phyloP scores from a whole-genome alignment of 2,329 filamentous ascomycete genomes.

The Aspergillus caelatus region DNA sequence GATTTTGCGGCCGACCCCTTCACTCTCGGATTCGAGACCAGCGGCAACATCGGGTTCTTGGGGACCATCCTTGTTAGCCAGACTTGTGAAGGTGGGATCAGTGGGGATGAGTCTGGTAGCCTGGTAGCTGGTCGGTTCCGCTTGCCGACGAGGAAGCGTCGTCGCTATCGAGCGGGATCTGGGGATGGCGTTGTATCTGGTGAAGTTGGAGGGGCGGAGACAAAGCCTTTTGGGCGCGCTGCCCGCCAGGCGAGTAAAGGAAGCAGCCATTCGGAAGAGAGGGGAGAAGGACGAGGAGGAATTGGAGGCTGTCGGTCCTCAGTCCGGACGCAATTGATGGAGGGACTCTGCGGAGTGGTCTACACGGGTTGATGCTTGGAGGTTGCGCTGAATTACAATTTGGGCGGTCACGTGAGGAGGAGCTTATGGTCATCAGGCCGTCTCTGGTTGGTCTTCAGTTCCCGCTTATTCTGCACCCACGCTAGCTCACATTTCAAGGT shows the following conservation, averaged over 20 bases:
- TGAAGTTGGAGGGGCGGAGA: conserved; percentile 54
- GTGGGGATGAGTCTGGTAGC: conserved; percentile 60
- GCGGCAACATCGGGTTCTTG: conserved; percentile 46
- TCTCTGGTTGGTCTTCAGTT: conserved; percentile 33
- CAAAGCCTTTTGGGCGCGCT: conserved; percentile 63
- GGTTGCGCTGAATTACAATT: conserved; percentile 39
- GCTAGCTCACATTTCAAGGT: not conserved
- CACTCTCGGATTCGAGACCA: conserved; percentile 49
- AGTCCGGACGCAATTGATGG: conserved; percentile 42
- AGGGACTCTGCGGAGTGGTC: conserved; percentile 34
- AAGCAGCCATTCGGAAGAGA: conserved; percentile 58
- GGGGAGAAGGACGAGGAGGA: conserved; percentile 23
- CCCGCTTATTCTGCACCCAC: conserved; percentile 22
- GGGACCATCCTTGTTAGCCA: conserved; percentile 46
- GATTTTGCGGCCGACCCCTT: conserved; percentile 71
- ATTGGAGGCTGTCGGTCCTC: conserved; percentile 34
- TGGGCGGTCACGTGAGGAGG: conserved; percentile 36
- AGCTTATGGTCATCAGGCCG: conserved; percentile 39
- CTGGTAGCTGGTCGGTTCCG: conserved; percentile 51
- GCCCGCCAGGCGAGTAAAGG: conserved; percentile 62
- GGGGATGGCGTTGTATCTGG: conserved; percentile 44
- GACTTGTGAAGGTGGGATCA: conserved; percentile 57
- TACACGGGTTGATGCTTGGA: conserved; percentile 33
- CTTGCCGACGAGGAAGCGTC: conserved; percentile 57
- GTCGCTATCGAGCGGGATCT: conserved; percentile 60